phyloP scores from a whole-genome alignment of 257 asterid genomes.

The Capsicum baccatum region DNA sequence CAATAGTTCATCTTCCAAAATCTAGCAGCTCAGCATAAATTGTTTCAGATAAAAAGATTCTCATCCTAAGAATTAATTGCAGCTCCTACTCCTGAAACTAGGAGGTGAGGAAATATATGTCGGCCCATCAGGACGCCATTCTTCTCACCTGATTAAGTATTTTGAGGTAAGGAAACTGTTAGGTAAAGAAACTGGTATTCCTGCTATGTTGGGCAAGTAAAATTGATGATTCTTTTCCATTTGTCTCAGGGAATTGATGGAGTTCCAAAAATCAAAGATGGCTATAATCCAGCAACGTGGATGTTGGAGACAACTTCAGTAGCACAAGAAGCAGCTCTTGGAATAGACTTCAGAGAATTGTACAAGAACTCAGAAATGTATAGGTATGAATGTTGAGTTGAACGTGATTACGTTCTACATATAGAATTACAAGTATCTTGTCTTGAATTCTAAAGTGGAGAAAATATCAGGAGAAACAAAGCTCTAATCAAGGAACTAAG shows the following conservation, averaged over 20 bases:
- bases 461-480: slow-evolving; percentile 68
- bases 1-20: neutral
- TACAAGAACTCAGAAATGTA: slow-evolving; percentile 67
- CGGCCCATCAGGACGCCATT: slow-evolving; percentile 78
- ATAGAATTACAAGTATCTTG: neutral
- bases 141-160: slow-evolving; percentile 63
- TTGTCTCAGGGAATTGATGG: slow-evolving; percentile 55
- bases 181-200: neutral
- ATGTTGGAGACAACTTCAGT: slow-evolving; percentile 77
- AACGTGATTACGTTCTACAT: neutral
- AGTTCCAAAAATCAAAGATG: slow-evolving; percentile 56
- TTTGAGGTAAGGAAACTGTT: slow-evolving; percentile 57
- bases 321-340: slow-evolving; percentile 61
- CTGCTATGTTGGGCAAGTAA: neutral
- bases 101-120: slow-evolving; percentile 87
- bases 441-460: slow-evolving; percentile 2
- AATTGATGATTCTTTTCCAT: neutral
- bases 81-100: slow-evolving; percentile 75
- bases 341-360: slow-evolving; percentile 53
- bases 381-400: slow-evolving; percentile 40
- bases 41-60: neutral
- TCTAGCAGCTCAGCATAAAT: neutral
- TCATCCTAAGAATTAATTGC: slow-evolving; percentile 30
- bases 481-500: slow-evolving; percentile 65
- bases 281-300: slow-evolving; percentile 95